A percentile compares a stretch with the other conserved stretches of the same genome.
Evolutionary conservation across 345 rosid genomes (phyloP).

Genomic region (Dimocarpus longan): DNA sequence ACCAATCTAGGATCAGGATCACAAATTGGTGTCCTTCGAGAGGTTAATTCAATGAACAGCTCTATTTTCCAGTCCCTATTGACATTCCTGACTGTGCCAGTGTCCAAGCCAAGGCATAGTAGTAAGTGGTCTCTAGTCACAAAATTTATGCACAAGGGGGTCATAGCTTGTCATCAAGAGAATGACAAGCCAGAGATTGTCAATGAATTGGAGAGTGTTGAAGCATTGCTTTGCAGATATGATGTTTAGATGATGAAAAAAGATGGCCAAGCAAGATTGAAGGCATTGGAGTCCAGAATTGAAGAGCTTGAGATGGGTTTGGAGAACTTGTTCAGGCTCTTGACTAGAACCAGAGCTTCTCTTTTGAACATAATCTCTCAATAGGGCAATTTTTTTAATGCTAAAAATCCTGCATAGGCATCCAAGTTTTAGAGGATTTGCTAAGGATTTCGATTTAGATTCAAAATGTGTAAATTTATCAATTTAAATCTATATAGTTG

Average conservation of each 20-base stretch:
- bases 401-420: constrained; percentile 17
- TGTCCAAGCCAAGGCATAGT: constrained; percentile 34
- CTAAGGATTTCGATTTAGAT: constrained; percentile 10
- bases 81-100: constrained; percentile 40
- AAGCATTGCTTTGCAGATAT: constrained; percentile 28
- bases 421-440: constrained; percentile 44
- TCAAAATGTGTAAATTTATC: background rate
- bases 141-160: constrained; percentile 45
- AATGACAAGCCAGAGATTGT: constrained; percentile 21
- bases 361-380: constrained; percentile 70
- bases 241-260: constrained; percentile 34
- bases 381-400: constrained; percentile 18
- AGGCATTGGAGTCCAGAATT: constrained; percentile 46
- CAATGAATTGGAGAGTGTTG: constrained; percentile 51
- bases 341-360: constrained; percentile 66
- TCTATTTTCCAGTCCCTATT: constrained; percentile 52
- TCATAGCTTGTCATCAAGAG: constrained; percentile 32
- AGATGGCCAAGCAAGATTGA: constrained; percentile 37
- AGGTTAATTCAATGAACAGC: constrained; percentile 37
- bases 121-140: constrained; percentile 53
- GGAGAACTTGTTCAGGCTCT: constrained; percentile 53
- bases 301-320: constrained; percentile 54
- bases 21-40: constrained; percentile 45
- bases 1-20: constrained; percentile 30
- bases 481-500: background rate